These are phyloP conservation scores for Cladosporium sp. DNA, from an alignment of 2,329 filamentous ascomycete genomes.

Conservation along the genomic window DNA sequence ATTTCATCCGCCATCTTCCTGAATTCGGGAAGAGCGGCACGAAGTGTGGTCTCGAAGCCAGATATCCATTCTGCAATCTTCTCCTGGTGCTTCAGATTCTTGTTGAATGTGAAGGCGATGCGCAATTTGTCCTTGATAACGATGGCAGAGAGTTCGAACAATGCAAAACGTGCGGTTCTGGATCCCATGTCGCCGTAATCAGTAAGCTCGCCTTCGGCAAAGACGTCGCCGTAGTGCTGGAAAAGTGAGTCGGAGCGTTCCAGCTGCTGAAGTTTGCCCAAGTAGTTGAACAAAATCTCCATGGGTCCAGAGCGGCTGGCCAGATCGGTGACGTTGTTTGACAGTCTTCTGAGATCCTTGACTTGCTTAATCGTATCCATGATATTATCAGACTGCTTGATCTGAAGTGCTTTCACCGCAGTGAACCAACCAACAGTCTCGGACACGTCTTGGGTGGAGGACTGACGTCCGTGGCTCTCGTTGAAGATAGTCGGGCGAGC, in stretches of 20 bases:
- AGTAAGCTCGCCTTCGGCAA: slow-evolving; percentile 7
- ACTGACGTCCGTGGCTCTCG: slow-evolving; percentile 9
- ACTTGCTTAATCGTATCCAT: slow-evolving; percentile 8
- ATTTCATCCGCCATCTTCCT: slow-evolving; percentile 7
- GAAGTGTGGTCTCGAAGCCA: slow-evolving; percentile 3
- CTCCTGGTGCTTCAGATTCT: slow-evolving; percentile 8
- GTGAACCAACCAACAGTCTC: slow-evolving; percentile 12
- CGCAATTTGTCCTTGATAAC: slow-evolving; percentile 10
- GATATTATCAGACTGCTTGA: slow-evolving; percentile 1
- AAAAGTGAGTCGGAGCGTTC: slow-evolving; percentile 9
- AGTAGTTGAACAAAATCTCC: slow-evolving; percentile 10
- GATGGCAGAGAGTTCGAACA: slow-evolving; percentile 10
- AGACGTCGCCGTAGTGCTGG: slow-evolving; percentile 8
- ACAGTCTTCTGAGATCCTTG: slow-evolving; percentile 3
- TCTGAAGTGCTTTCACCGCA: slow-evolving; percentile 1
- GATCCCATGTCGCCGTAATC: slow-evolving; percentile 11
- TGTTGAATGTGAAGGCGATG: slow-evolving; percentile 12
- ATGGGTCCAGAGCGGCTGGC: not conserved
- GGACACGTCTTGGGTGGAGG: slow-evolving; percentile 4
- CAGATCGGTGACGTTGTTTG: not conserved
- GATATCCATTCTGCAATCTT: slow-evolving; percentile 9
- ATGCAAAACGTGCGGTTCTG: slow-evolving; percentile 5
- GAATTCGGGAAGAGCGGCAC: slow-evolving; percentile 6
- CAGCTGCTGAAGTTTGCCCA: slow-evolving; percentile 9
- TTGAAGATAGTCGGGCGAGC: slow-evolving; percentile 7